Percentiles rank a stretch among this genome's conserved stretches.
phyloP scores from a whole-genome alignment of 2,329 filamentous ascomycete genomes.

The Diaporthe velutina region DNA sequence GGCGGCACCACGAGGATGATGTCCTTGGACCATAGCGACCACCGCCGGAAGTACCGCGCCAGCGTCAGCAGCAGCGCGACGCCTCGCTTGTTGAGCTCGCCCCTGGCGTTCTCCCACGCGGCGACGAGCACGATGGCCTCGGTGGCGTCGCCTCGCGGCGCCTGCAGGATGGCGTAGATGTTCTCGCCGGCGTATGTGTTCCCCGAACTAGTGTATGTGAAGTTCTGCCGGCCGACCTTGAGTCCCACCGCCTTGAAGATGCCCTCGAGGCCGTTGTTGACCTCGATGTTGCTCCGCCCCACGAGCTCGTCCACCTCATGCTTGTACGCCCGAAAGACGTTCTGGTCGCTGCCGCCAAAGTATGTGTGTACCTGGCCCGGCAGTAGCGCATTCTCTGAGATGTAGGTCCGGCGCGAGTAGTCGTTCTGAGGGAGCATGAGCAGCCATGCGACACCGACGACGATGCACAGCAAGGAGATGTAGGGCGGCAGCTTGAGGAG shows the following conservation, averaged over 20 bases:
- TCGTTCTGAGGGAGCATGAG: conserved; percentile 89
- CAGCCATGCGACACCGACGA: conserved; percentile 90
- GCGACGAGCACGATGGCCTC: conserved; percentile 95
- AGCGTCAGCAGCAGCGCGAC: conserved; percentile 88
- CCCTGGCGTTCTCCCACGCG: conserved; percentile 86
- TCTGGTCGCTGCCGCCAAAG: conserved; percentile 95
- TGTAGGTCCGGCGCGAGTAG: conserved; percentile 93
- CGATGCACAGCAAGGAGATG: conserved; percentile 85
- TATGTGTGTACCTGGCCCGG: conserved; percentile 98
- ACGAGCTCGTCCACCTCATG: conserved; percentile 80
- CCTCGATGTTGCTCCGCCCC: conserved; percentile 51
- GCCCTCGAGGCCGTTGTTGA: conserved; percentile 79
- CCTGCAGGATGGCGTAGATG: conserved; percentile 92
- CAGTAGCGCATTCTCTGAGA: conserved; percentile 95
- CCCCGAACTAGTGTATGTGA: conserved; percentile 85
- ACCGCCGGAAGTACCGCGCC: conserved; percentile 94
- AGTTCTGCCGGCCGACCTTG: conserved; percentile 90
- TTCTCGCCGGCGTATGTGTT: conserved; percentile 85
- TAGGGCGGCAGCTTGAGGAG: conserved; percentile 88
- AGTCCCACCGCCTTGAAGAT: conserved; percentile 85
- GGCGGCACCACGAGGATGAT: conserved; percentile 92
- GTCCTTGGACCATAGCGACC: conserved; percentile 99
- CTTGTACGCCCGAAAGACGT: conserved; percentile 90
- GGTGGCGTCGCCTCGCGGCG: conserved; percentile 93
- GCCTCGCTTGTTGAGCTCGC: conserved; percentile 85